A percentile compares a stretch with the other conserved stretches of the same genome.
These are phyloP conservation scores for Selaginella moellendorffii DNA, from an alignment of 75 land plant species.

Conservation along the genomic window DNA sequence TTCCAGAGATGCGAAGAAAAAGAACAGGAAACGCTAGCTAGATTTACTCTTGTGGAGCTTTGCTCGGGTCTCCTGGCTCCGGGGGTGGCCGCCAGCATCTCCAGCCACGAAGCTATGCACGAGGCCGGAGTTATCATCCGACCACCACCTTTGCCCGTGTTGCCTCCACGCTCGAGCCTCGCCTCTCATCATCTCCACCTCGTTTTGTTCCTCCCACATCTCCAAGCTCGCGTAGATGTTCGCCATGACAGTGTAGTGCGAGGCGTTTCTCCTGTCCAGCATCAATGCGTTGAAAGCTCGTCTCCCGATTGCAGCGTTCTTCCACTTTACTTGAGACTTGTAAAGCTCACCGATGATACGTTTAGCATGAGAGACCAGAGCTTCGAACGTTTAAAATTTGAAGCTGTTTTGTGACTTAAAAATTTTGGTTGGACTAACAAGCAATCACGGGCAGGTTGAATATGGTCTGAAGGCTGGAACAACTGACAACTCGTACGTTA, in stretches of 20 bases:
- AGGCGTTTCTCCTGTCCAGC: slow-evolving; percentile 41
- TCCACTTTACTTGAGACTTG: slow-evolving; percentile 19
- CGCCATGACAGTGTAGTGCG: slow-evolving; percentile 40
- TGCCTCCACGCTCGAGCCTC: too few relatives aligned
- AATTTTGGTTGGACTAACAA: too few relatives aligned
- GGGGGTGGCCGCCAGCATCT: too few relatives aligned
- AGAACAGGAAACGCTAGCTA: too few relatives aligned
- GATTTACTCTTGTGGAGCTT: too few relatives aligned
- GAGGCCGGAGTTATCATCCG: too few relatives aligned
- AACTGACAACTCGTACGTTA: slow-evolving; percentile 34
- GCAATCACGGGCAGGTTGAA: slow-evolving; percentile 40
- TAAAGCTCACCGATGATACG: slow-evolving; percentile 25
- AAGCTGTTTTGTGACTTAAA: too few relatives aligned
- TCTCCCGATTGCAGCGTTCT: slow-evolving; percentile 14
- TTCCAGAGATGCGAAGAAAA: too few relatives aligned
- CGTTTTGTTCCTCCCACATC: slow-evolving; percentile 43
- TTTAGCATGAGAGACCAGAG: slow-evolving; percentile 21
- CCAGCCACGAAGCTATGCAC: too few relatives aligned
- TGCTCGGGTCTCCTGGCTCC: too few relatives aligned
- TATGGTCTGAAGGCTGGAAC: slow-evolving; percentile 37
- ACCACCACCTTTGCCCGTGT: too few relatives aligned
- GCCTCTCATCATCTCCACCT: too few relatives aligned
- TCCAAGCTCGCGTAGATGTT: slow-evolving; percentile 36
- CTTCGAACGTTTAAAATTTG: slow-evolving; percentile 33
- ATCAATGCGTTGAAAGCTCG: slow-evolving; percentile 18